Evolutionary conservation across 257 asterid species (phyloP), one percentile per base, ranked within the genome.

Genomic region (Solanum etuberosum): DNA sequence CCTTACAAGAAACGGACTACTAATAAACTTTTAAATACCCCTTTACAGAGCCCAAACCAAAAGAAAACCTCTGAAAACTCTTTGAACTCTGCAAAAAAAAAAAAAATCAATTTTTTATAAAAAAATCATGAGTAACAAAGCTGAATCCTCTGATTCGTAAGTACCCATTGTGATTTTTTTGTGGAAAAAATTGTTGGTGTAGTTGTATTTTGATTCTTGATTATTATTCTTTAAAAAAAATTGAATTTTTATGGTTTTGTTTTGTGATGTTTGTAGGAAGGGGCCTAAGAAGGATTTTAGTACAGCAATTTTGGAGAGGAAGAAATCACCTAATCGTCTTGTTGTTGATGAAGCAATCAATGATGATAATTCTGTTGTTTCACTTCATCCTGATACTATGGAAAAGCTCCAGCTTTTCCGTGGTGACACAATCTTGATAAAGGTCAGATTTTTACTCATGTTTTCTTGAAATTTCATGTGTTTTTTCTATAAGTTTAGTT

Each of bases 361-460:
- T 86, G 98, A 96, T 89, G 99, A 96, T 71, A 96, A 96, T 77
- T 96, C 98, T 23, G 98, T 93, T 40, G 99, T 96, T 21, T 85
- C 95, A 84, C 88, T 96, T 9, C 96, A 96, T 84, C 98, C 98
- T 31, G 93, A 90, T 0, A 96, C 96, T 16, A 96, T 96, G 99
- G 98, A 96, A 82, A 95, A 96, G 92, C 99, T 96, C 43, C 95
- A 94, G 94, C 92, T 96, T 86, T 96, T 96, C 86, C 96, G 99
- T 10, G 98, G 99, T 1, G 98, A 95, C 59, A 94, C 98, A n/a
- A 94, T 94, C 89, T 88, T 96, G 88, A 94, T 96, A 91, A 96
- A 95, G 99, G 98, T 96, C 57, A 12, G 43, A 35, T 37, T 43
- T 54, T 87, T 70, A 65, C 0, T 73, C 73, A 57, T 51, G 23